These are phyloP conservation scores for Torulaspora quercuum DNA, from an alignment of 805 yeast species.

Conservation along the genomic window DNA sequence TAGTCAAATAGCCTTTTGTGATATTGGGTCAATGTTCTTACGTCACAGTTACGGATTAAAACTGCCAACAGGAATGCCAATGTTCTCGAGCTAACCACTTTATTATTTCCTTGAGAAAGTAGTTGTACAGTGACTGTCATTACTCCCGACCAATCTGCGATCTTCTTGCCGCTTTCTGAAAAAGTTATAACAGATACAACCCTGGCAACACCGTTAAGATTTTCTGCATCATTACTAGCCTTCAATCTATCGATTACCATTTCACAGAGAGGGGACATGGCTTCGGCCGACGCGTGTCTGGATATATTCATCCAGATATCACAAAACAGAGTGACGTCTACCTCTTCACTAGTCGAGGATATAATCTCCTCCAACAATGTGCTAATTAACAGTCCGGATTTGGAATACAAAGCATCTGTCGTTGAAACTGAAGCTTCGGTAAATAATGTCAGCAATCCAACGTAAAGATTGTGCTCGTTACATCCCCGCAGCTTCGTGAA, in stretches of 20 bases:
- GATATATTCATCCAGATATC: conserved; percentile 56
- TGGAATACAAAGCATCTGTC: conserved; percentile 70
- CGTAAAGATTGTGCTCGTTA: conserved; percentile 46
- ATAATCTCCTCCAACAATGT: conserved; percentile 40
- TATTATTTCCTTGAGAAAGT: conserved; percentile 10
- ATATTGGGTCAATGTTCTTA: conserved; percentile 45
- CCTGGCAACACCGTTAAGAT: conserved; percentile 37
- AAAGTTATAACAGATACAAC: conserved; percentile 50
- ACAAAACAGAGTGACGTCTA: conserved; percentile 44
- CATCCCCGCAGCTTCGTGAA: conserved; percentile 36
- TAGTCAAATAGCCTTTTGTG: conserved; percentile 45
- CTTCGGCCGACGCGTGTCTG: conserved; percentile 49
- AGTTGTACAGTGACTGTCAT: conserved; percentile 16
- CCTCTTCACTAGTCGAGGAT: conserved; percentile 5
- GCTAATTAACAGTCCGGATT: conserved; percentile 50
- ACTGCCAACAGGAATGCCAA: conserved; percentile 47
- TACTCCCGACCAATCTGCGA: conserved; percentile 47
- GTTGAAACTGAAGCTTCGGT: conserved; percentile 75
- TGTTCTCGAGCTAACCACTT: conserved; percentile 24
- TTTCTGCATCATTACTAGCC: conserved; percentile 13
- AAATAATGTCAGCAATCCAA: conserved; percentile 58
- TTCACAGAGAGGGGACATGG: conserved; percentile 46
- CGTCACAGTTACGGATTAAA: conserved; percentile 54
- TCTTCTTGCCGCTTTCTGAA: conserved; percentile 68
- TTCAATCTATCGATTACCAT: conserved; percentile 29